Base-by-base conservation (phyloP, 352 stramenopile species). In the Pythium insidiosum region DNA sequence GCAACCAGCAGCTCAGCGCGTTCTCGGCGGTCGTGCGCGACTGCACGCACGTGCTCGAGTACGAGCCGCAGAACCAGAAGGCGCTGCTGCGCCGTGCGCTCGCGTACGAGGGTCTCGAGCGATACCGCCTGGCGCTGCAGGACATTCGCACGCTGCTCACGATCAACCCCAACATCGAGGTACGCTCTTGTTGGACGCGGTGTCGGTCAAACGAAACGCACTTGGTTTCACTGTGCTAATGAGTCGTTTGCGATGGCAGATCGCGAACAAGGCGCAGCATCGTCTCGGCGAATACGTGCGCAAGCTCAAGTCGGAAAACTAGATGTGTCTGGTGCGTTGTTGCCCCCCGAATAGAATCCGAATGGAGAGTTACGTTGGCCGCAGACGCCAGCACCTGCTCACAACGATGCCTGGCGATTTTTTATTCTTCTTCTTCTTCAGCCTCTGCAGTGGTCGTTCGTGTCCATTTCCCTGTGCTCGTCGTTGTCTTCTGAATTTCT, bases 1-100 rank as follows among this genome's bases (percentile, higher is more conserved):
- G 93, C 70, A 92, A 97, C 87, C 95, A 98, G 71, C 91, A 97
- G 78, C 91, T 98, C 49, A 96, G 84, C 66, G 96, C 97, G 72
- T 98, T 97, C 66, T 96, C 95, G 37, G 89, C 75, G 29, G 90
- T 96, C 13, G 97, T 98, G 53, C 73, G 80, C 35, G 93, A 98
- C 68, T 97, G 91, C 62, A 96, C 88, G 24, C 84, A 95, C 30
- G 93, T 98, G 25, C 66, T 98, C 20, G 91, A 98, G 66, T 70
- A 88, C 41, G 91, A 98, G 18, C 72, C 84, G 2, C 78, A 95
- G 43, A 98, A 97, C 76, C 85, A 97, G 55, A 98, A 98, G 74
- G 88, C 93, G 21, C 63, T 98, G 29, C 75, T 98, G 56, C 87
- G 93, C 51, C 85, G 93, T 56, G 93, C 88, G 20, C 64, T 97